phyloP scores from a whole-genome alignment of 495 filamentous ascomycete species.

The Neurospora africana region DNA sequence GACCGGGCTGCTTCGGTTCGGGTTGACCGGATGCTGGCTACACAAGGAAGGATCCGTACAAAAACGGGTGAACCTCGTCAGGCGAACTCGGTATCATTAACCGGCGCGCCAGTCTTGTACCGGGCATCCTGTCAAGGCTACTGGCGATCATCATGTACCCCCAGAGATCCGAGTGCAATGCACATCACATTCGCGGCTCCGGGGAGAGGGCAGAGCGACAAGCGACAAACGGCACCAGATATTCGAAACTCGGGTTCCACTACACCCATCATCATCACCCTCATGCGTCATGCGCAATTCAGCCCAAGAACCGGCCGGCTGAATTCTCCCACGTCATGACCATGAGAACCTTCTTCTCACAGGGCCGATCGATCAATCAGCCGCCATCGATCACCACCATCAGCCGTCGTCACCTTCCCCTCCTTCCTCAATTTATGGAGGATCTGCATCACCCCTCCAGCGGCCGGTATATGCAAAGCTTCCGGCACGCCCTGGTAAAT shows the following conservation, averaged over 20 bases:
- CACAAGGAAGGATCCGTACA: not conserved
- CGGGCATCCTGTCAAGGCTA: not conserved
- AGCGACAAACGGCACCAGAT: not conserved
- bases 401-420: slow-evolving; percentile 41
- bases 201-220: not conserved
- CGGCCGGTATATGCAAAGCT: slow-evolving; percentile 62
- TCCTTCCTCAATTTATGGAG: slow-evolving; percentile 60
- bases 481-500: slow-evolving; percentile 75
- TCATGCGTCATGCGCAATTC: not conserved
- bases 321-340: not conserved
- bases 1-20: not conserved
- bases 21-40: not conserved
- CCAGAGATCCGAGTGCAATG: not conserved
- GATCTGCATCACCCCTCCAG: slow-evolving; percentile 56
- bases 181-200: not conserved
- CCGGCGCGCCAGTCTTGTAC: not conserved
- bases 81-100: not conserved
- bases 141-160: not conserved
- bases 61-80: not conserved
- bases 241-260: not conserved
- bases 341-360: slow-evolving; percentile 12
- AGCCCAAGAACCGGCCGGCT: not conserved
- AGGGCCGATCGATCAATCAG: slow-evolving; percentile 33
- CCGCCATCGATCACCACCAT: slow-evolving; percentile 43
- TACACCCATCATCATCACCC: not conserved